These are phyloP conservation scores for Staphylotrichum longicolle DNA, from an alignment of 495 filamentous ascomycete genomes.

Conservation along the genomic window DNA sequence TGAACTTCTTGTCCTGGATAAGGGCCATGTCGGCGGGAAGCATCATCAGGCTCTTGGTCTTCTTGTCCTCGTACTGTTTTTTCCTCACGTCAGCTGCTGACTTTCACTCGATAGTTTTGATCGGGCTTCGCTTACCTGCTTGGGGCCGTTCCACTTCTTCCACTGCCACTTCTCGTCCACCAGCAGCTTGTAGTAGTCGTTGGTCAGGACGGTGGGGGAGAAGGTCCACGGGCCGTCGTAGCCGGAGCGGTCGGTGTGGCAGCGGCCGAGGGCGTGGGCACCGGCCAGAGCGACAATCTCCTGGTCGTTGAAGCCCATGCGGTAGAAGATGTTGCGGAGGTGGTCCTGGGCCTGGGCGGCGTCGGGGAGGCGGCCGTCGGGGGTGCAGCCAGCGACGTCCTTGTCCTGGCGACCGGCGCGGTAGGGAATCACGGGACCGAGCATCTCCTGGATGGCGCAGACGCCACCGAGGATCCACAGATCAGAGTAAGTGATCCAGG, in stretches of 20 bases:
- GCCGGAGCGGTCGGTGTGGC: constrained; percentile 84
- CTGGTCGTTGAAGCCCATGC: constrained; percentile 97
- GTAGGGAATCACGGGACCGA: constrained; percentile 84
- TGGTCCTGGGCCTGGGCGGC: constrained; percentile 75
- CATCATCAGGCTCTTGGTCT: constrained; percentile 92
- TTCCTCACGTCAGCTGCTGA: constrained; percentile 7
- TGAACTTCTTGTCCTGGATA: constrained; percentile 85
- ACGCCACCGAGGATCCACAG: constrained; percentile 92
- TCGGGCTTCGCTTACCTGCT: constrained; percentile 38
- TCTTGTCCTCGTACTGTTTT: constrained; percentile 75
- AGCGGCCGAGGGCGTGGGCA: constrained; percentile 89
- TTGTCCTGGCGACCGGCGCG: constrained; percentile 82
- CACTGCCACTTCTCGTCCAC: constrained; percentile 88
- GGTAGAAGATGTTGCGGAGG: constrained; percentile 87
- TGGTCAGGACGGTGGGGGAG: constrained; percentile 88
- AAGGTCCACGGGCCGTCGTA: constrained; percentile 96
- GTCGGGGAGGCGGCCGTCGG: constrained; percentile 94
- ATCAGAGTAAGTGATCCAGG: constrained; percentile 95
- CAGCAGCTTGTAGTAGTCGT: constrained; percentile 89
- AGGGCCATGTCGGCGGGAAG: constrained; percentile 87
- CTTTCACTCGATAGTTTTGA: neutral
- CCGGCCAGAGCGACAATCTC: constrained; percentile 91
- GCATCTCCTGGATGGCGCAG: constrained; percentile 89
- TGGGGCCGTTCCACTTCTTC: constrained; percentile 92
- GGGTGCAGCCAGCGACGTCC: constrained; percentile 83